Conservation (phyloP, 2,329 filamentous ascomycete species). For the Cordyceps cateniannulata region DNA sequence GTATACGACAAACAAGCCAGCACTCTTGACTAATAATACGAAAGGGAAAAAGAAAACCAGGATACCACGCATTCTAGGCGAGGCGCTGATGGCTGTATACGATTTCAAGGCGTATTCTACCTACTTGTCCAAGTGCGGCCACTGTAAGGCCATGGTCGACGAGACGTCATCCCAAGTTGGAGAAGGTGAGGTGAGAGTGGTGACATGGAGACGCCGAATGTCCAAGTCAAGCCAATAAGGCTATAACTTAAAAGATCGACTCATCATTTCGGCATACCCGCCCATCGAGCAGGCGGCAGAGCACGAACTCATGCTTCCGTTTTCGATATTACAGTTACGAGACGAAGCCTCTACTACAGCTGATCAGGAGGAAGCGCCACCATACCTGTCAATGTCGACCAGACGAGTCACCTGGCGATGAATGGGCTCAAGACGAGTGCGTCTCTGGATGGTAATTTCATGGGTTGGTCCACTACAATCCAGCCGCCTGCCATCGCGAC, state of each 20-base stretch:
- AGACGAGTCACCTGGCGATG: not conserved
- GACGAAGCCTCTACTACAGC: not conserved
- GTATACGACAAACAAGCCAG: too few species aligned
- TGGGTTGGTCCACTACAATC: not conserved
- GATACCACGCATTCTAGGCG: too few species aligned
- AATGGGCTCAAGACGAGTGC: not conserved
- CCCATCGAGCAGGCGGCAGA: constrained; percentile 4
- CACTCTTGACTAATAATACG: too few species aligned
- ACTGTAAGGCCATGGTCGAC: too few species aligned
- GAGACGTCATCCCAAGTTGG: too few species aligned
- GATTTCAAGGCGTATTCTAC: too few species aligned
- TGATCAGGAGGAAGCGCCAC: not conserved
- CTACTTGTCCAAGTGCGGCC: too few species aligned
- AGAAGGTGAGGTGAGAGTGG: too few species aligned
- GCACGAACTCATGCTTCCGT: not conserved
- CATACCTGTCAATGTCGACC: not conserved
- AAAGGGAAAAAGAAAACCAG: too few species aligned
- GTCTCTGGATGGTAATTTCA: not conserved
- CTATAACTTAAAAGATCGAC: not conserved
- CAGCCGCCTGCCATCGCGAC: not conserved
- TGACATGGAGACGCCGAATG: too few species aligned
- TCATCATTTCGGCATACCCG: constrained; percentile 11
- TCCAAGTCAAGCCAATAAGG: too few species aligned
- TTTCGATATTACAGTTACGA: not conserved
- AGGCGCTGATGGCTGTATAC: too few species aligned